Evolutionary conservation across 78 protist genomes (phyloP).

Genomic region (Dictyostelium discoideum): DNA sequence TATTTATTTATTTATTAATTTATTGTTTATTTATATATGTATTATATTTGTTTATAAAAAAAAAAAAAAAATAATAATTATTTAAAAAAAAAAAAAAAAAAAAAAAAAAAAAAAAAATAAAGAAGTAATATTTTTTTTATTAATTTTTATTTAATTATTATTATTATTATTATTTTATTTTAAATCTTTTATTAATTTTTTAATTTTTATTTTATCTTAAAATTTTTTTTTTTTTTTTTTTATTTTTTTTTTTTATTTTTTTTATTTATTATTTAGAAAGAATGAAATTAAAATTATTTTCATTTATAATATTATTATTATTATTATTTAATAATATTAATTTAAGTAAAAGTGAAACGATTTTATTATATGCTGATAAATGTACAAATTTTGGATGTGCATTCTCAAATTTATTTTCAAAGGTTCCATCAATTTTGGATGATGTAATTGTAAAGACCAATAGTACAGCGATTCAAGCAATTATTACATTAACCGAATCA

Average conservation of each 20-base stretch:
- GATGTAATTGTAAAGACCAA: conserved; percentile 37
- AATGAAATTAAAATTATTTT: conserved; percentile 2
- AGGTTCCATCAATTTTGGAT: neutral
- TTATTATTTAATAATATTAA: neutral
- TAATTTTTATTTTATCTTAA: too few relatives aligned
- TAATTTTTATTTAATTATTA: too few relatives aligned
- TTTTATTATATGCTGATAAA: conserved; percentile 2
- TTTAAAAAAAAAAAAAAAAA: neutral
- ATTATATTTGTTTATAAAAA: too few relatives aligned
- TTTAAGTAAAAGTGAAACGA: neutral
- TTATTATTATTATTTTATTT: neutral
- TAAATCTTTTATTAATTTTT: neutral
- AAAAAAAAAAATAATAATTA: neutral
- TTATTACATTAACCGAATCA: neutral
- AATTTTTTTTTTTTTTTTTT: too few relatives aligned
- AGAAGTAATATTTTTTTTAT: neutral
- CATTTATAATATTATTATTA: neutral
- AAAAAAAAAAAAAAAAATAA: neutral
- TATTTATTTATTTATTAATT: conserved; percentile 3
- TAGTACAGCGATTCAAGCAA: neutral
- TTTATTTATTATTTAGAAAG: neutral
- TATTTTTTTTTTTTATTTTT: too few relatives aligned
- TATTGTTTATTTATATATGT: neutral
- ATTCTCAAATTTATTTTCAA: neutral
- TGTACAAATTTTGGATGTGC: conserved; percentile 21